phyloP scores from a whole-genome alignment of 2,329 filamentous ascomycete species.

The Aspergillus thermomutatus region DNA sequence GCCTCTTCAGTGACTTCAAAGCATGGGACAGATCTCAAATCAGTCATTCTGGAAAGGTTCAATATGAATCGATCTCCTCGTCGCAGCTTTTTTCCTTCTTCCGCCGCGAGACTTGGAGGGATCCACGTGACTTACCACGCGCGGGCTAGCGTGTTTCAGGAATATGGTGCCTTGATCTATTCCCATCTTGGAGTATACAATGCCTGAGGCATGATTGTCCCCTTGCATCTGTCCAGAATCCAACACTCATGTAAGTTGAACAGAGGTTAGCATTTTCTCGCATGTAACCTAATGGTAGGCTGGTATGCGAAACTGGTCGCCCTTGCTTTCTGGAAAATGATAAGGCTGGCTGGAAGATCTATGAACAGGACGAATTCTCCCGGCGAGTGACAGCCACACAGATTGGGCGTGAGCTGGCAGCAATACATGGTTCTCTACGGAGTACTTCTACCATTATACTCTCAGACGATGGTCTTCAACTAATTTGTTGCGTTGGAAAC shows the following conservation, averaged over 20 bases:
- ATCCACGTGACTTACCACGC: slow-evolving; percentile 20
- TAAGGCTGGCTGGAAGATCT: not conserved
- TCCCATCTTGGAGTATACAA: slow-evolving; percentile 9
- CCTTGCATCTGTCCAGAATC: not conserved
- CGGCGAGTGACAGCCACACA: not conserved
- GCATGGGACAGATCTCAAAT: not conserved
- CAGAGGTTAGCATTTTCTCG: not conserved
- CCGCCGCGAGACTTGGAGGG: slow-evolving; percentile 3
- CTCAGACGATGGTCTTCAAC: not conserved
- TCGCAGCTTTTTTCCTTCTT: slow-evolving; percentile 11
- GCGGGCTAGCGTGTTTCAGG: slow-evolving; percentile 30
- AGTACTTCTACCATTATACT: too few relatives aligned
- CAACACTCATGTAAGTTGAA: not conserved
- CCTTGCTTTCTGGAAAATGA: not conserved
- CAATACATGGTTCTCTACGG: not conserved
- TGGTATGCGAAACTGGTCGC: not conserved
- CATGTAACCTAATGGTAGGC: not conserved
- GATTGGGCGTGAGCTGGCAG: too few relatives aligned
- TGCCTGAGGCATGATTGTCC: slow-evolving; percentile 5
- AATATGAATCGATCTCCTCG: not conserved
- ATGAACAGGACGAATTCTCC: not conserved
- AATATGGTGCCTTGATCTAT: slow-evolving; percentile 15
- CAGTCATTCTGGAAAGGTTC: not conserved
- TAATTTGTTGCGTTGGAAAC: not conserved
- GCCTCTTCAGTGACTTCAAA: not conserved